phyloP scores from a whole-genome alignment of 148 eudicot species.

The Vaccinium macrocarpon region DNA sequence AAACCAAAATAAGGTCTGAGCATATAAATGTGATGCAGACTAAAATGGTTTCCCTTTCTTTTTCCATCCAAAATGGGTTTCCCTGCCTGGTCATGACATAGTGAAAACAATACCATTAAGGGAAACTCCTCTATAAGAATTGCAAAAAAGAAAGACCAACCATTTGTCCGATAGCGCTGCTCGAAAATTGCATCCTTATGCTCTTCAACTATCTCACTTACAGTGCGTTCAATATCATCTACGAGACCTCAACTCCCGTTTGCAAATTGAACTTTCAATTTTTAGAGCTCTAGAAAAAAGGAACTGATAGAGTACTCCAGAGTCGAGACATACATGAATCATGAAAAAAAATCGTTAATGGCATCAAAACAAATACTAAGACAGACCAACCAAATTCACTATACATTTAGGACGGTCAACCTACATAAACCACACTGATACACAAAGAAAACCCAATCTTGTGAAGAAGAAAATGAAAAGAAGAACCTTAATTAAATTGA shows the following conservation, averaged over 20 bases:
- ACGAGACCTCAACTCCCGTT: conserved; percentile 75
- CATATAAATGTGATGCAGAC: too few species aligned
- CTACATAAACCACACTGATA: not conserved
- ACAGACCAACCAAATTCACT: not conserved
- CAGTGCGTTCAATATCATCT: conserved; percentile 56
- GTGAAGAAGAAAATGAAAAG: too few species aligned
- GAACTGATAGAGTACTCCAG: not conserved
- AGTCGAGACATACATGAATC: not conserved
- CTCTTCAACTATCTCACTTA: conserved; percentile 67
- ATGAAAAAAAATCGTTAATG: not conserved
- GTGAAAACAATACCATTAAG: not conserved
- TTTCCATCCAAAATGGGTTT: too few species aligned
- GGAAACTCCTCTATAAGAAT: not conserved
- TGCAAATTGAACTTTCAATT: not conserved
- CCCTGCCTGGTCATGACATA: too few species aligned
- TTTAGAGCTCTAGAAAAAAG: not conserved
- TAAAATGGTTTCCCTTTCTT: too few species aligned
- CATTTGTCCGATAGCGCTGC: conserved; percentile 81
- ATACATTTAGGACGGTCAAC: not conserved
- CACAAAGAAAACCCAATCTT: too few species aligned
- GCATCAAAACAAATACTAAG: not conserved
- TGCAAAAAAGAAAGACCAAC: conserved; percentile 30
- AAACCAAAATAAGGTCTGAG: too few species aligned
- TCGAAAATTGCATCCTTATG: conserved; percentile 59
- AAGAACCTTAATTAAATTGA: too few species aligned